These are phyloP conservation scores for Claviceps sp. DNA, from an alignment of 2,329 filamentous ascomycete genomes.

Conservation along the genomic window DNA sequence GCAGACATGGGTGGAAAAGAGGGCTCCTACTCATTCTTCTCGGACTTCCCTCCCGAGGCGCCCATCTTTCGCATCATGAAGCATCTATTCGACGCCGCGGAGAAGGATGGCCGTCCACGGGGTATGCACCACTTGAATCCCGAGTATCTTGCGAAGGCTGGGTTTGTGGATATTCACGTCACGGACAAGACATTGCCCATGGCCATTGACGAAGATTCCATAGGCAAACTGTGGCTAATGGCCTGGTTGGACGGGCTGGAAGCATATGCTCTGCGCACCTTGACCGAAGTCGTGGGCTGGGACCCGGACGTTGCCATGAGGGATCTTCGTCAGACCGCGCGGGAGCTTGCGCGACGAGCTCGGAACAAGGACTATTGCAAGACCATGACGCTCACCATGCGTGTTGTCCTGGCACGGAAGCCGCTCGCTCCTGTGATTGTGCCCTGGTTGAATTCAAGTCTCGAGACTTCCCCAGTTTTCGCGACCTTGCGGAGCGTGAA, in stretches of 20 bases:
- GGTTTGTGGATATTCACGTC: slow-evolving; percentile 37
- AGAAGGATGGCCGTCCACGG: slow-evolving; percentile 30
- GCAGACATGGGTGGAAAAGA: slow-evolving; percentile 38
- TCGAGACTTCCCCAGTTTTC: no score
- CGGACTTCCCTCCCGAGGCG: slow-evolving; percentile 29
- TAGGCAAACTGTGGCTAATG: slow-evolving; percentile 41
- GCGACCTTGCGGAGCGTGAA: no score
- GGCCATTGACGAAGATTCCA: slow-evolving; percentile 28
- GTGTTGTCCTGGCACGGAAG: slow-evolving; percentile 37
- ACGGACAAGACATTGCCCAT: slow-evolving; percentile 36
- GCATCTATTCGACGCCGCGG: slow-evolving; percentile 30
- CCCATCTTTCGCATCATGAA: slow-evolving; percentile 27
- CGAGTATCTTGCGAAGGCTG: slow-evolving; percentile 30
- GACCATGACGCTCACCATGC: slow-evolving; percentile 32
- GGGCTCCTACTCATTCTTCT: slow-evolving; percentile 17
- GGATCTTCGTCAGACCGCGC: slow-evolving; percentile 31
- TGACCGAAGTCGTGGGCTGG: slow-evolving; percentile 41
- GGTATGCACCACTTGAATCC: slow-evolving; percentile 33
- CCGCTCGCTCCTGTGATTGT: slow-evolving; percentile 16
- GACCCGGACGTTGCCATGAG: slow-evolving; percentile 32
- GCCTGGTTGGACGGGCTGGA: slow-evolving; percentile 37
- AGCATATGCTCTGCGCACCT: slow-evolving; percentile 31
- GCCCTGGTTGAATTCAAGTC: no score
- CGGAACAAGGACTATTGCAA: slow-evolving; percentile 30
- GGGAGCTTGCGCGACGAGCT: slow-evolving; percentile 35